Base-by-base conservation (phyloP, 1,284 basidiomycete genomes). In the Ganoderma sp. region DNA sequence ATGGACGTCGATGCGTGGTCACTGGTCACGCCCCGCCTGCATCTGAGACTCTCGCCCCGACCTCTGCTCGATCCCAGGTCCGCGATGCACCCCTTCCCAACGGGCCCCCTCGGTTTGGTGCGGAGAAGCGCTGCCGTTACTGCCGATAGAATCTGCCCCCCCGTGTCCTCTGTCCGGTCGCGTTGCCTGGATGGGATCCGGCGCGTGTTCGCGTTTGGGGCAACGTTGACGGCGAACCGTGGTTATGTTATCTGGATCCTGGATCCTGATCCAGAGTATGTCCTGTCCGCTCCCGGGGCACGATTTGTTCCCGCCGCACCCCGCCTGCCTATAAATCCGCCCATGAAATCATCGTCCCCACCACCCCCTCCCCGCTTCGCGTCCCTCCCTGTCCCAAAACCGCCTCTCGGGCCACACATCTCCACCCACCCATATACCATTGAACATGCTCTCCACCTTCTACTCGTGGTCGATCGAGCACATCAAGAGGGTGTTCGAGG, bases 391-490 rank as follows among this genome's bases (percentile, higher is more conserved):
- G 52, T 25, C 43, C 19, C 37, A 17, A 58, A 50, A 22, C 42
- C 45, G 37, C 65, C 54, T 34, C 25, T 42, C 39, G 37, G 58
- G 4, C 17, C 37, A 57, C 56, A 48, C 32, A 19, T 19, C 48
- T 7, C 58, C 61, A 57, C 61, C 59, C 48, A 52, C 48, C 28
- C 61, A 43, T 57, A n/a, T 57, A 50, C 48, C 64, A 37, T 42
- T n/a, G 67, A 69, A 25, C 52, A 81, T 86, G 63, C 74, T 75
- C 68, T 77, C 79, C 66, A 82, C 83, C 17, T 79, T 88, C 69
- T 80, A 83, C 45, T 78, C 84, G n/a, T 88, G 86, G 87, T 88
- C 86, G 2, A 73, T 78, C 45, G 77, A 81, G 66, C 86, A 86
- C 73, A 87, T 88, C 67, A 78, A 77, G 48, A 76, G 77, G 45